Evolutionary conservation across 2,329 filamentous ascomycete genomes (phyloP).

Genomic region (Cladophialophora chaetospira): DNA sequence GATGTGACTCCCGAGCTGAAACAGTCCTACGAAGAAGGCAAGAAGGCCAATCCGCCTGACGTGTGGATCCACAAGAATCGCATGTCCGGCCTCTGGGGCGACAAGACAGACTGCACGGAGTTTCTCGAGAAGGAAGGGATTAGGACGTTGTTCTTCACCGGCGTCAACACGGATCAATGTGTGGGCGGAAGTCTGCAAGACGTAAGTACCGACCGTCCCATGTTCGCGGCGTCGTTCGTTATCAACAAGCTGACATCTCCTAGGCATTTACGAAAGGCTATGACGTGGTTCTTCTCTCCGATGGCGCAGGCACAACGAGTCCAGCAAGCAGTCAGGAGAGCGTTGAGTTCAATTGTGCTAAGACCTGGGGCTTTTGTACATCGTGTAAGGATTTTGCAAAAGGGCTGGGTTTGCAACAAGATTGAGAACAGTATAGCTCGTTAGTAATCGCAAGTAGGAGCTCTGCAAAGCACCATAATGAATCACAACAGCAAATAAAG

Average conservation of each 20-base stretch:
- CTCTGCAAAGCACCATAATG: no score
- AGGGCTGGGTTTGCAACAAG: slow-evolving; percentile 14
- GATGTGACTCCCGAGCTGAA: slow-evolving; percentile 53
- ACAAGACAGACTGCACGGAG: slow-evolving; percentile 46
- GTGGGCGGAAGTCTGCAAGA: slow-evolving; percentile 60
- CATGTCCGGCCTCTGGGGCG: slow-evolving; percentile 59
- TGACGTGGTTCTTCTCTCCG: slow-evolving; percentile 58
- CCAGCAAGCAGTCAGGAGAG: slow-evolving; percentile 30
- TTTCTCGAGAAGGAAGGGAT: slow-evolving; percentile 46
- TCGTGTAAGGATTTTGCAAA: slow-evolving; percentile 29
- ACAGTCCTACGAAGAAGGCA: slow-evolving; percentile 38
- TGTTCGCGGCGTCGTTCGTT: background rate
- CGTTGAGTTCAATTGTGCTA: slow-evolving; percentile 33
- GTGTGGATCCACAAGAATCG: slow-evolving; percentile 59
- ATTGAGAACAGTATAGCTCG: background rate
- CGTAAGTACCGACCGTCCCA: slow-evolving; percentile 27
- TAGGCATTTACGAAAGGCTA: slow-evolving; percentile 56
- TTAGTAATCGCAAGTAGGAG: no score
- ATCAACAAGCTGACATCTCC: background rate
- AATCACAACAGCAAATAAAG: no score
- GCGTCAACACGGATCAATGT: slow-evolving; percentile 61
- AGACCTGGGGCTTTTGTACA: slow-evolving; percentile 31
- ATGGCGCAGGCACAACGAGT: slow-evolving; percentile 55
- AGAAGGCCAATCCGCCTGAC: slow-evolving; percentile 42
- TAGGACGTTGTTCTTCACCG: slow-evolving; percentile 57